Evolutionary conservation across 1,284 basidiomycete genomes (phyloP).

Genomic region (Rhizopogon parksii): DNA sequence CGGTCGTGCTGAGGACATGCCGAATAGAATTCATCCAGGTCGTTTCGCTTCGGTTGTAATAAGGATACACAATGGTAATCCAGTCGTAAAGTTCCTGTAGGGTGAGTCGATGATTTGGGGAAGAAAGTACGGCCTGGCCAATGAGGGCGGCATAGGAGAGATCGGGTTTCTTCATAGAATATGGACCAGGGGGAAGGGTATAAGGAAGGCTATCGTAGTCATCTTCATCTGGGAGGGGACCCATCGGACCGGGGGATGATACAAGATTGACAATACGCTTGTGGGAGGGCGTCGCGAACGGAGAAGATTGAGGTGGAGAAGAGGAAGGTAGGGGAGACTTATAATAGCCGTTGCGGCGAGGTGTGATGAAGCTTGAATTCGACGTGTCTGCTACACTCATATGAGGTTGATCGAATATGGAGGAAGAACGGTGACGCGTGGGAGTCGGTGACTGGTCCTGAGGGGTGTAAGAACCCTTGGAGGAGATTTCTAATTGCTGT

Average conservation of each 20-base stretch:
- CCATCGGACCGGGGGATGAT: conserved; percentile 75
- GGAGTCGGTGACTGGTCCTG: conserved; percentile 25
- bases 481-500: conserved; percentile 7
- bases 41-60: conserved; percentile 88
- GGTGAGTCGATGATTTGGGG: conserved; percentile 77
- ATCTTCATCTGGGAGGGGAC: conserved; percentile 49
- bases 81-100: conserved; percentile 95
- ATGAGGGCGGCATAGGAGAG: conserved; percentile 93
- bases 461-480: conserved; percentile 14
- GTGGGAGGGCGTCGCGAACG: conserved; percentile 47
- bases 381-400: conserved; percentile 23
- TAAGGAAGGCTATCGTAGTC: conserved; percentile 64
- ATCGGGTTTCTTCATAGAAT: conserved; percentile 70
- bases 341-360: conserved; percentile 36
- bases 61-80: conserved; percentile 90
- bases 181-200: conserved; percentile 75
- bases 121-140: conserved; percentile 88
- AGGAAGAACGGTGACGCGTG: conserved; percentile 26
- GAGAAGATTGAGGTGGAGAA: conserved; percentile 37
- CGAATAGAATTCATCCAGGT: conserved; percentile 94
- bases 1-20: conserved; percentile 80
- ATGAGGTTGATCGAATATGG: conserved; percentile 28
- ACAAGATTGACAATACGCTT: conserved; percentile 57
- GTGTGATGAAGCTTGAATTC: conserved; percentile 30
- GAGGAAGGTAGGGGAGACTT: conserved; percentile 48